These are phyloP conservation scores for Haplosporangium gracile DNA, from an alignment of 192 early-diverging fungal species.

Conservation along the genomic window DNA sequence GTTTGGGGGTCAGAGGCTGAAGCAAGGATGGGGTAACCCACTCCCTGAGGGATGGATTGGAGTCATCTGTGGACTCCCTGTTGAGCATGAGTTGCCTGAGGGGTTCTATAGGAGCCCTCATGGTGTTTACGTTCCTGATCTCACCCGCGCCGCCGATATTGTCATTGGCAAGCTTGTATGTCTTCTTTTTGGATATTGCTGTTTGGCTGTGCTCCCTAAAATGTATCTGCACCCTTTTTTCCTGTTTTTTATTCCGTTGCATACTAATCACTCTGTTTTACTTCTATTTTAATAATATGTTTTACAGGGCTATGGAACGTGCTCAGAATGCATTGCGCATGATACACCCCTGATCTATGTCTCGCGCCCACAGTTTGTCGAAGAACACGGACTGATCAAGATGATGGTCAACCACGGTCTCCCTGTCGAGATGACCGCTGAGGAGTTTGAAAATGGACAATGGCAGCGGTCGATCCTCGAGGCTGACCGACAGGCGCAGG, in stretches of 20 bases:
- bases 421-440: constrained; percentile 60
- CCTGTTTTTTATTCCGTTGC: not conserved
- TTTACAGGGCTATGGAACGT: constrained; percentile 67
- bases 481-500: constrained; percentile 38
- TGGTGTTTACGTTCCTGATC: constrained; percentile 70
- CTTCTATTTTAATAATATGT: not conserved
- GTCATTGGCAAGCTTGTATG: constrained; percentile 68
- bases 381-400: constrained; percentile 62
- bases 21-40: constrained; percentile 59
- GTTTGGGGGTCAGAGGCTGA: constrained; percentile 66
- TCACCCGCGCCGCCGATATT: constrained; percentile 67
- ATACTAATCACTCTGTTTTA: not conserved
- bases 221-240: not conserved
- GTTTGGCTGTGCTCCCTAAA: not conserved
- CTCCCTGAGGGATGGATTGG: constrained; percentile 68
- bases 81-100: constrained; percentile 52
- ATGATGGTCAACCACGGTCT: constrained; percentile 66
- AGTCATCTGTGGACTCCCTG: constrained; percentile 66
- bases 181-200: not conserved
- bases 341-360: constrained; percentile 68
- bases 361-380: constrained; percentile 68
- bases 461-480: constrained; percentile 60
- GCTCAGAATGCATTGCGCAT: constrained; percentile 69
- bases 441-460: constrained; percentile 63
- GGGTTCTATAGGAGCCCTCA: constrained; percentile 60